Evolutionary conservation across 2,329 filamentous ascomycete genomes (phyloP).

Genomic region (Pseudogymnoascus sp.): DNA sequence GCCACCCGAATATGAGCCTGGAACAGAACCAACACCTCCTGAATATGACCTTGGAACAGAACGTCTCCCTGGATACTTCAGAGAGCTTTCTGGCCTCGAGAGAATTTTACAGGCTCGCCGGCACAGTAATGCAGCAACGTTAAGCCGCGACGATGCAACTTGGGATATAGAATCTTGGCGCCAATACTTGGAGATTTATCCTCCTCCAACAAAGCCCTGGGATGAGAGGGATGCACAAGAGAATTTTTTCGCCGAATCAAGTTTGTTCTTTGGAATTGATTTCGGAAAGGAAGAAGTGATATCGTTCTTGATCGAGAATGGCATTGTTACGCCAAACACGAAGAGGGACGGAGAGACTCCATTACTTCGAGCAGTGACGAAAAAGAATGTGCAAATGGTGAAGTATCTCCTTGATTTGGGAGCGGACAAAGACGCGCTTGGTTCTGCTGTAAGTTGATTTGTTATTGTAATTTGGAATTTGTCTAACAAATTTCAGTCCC

Average conservation of each 20-base stretch:
- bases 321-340: conserved; percentile 6
- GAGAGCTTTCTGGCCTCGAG: not conserved
- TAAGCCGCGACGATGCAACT: not conserved
- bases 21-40: not conserved
- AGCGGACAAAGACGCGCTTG: conserved; percentile 14
- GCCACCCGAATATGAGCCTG: not conserved
- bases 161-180: not conserved
- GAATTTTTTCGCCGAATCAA: not conserved
- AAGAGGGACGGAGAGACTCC: conserved; percentile 10
- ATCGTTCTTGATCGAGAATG: not conserved
- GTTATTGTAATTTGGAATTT: not conserved
- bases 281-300: not conserved
- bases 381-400: conserved; percentile 13
- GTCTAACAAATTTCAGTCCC: not conserved
- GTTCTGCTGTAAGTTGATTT: conserved; percentile 11
- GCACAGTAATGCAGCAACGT: not conserved
- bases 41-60: not conserved
- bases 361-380: conserved; percentile 12
- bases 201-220: not conserved
- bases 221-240: not conserved
- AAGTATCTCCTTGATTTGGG: conserved; percentile 13
- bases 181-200: not conserved
- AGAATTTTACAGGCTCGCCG: not conserved
- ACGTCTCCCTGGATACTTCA: not conserved
- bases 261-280: not conserved